Evolutionary conservation across 148 eudicot species (phyloP).

Genomic region (Rhododendron molle): DNA sequence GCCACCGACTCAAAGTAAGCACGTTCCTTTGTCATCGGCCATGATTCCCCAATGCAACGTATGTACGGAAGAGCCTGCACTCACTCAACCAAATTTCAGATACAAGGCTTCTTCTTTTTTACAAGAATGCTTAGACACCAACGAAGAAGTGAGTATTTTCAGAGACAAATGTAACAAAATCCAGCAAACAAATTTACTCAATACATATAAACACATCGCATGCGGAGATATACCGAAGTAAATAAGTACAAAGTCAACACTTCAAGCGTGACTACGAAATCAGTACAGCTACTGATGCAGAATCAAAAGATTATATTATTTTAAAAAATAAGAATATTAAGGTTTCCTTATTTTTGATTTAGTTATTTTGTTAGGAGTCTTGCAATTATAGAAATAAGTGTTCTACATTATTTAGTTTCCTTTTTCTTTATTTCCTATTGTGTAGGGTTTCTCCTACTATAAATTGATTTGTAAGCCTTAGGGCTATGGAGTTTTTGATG

Average conservation of each 20-base stretch:
- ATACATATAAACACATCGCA: too few relatives aligned
- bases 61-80: constrained; percentile 92
- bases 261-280: not conserved
- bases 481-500: too few relatives aligned
- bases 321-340: too few relatives aligned
- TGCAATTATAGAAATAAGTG: too few relatives aligned
- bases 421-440: too few relatives aligned
- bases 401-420: too few relatives aligned
- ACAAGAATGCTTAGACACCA: not conserved
- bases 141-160: not conserved
- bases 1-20: constrained; percentile 83
- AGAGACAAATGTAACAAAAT: not conserved
- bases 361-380: too few relatives aligned
- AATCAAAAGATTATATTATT: too few relatives aligned
- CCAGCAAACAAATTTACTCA: not conserved
- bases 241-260: not conserved
- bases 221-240: too few relatives aligned
- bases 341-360: too few relatives aligned
- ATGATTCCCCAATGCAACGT: constrained; percentile 92
- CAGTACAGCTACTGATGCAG: not conserved
- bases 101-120: not conserved
- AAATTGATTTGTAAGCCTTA: too few relatives aligned
- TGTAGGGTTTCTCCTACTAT: too few relatives aligned
- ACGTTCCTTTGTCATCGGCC: constrained; percentile 94
- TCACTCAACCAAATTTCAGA: not conserved